These are phyloP conservation scores for Fremontodendron californicum DNA, from an alignment of 345 rosid species.

Conservation along the genomic window DNA sequence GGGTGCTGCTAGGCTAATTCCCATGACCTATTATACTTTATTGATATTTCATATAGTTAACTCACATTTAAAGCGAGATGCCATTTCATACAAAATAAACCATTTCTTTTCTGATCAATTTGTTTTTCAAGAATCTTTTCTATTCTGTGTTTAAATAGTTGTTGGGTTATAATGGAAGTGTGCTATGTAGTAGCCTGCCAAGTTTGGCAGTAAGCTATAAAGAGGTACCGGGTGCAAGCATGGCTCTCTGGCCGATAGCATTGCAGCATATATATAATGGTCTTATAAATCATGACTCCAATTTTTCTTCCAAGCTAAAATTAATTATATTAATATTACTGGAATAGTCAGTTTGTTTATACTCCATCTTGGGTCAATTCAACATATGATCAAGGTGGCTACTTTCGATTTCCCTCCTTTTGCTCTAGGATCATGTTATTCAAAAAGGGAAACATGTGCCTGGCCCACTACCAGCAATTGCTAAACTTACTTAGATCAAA, in stretches of 20 bases:
- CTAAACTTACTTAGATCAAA: constrained; percentile 3
- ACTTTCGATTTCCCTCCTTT: constrained; percentile 12
- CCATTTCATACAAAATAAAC: too few relatives aligned
- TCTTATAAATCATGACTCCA: not conserved
- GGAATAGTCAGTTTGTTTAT: not conserved
- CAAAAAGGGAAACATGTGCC: constrained; percentile 6
- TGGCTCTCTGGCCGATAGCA: not conserved
- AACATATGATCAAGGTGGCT: constrained; percentile 6
- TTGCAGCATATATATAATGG: not conserved
- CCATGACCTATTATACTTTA: too few relatives aligned
- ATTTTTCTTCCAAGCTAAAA: not conserved
- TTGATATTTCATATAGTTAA: too few relatives aligned
- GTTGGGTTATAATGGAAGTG: not conserved
- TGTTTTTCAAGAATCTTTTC: not conserved
- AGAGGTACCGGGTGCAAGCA: not conserved
- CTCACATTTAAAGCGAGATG: not conserved
- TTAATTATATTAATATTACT: too few relatives aligned
- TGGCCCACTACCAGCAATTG: constrained; percentile 13
- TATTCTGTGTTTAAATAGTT: not conserved
- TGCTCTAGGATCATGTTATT: constrained; percentile 1
- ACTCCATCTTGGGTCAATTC: not conserved
- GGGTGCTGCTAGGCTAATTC: not conserved
- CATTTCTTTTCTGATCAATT: too few relatives aligned
- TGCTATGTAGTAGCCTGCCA: constrained; percentile 1
- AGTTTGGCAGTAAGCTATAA: constrained; percentile 9